phyloP scores from a whole-genome alignment of 2,329 filamentous ascomycete species.

The Zalaria obscura region DNA sequence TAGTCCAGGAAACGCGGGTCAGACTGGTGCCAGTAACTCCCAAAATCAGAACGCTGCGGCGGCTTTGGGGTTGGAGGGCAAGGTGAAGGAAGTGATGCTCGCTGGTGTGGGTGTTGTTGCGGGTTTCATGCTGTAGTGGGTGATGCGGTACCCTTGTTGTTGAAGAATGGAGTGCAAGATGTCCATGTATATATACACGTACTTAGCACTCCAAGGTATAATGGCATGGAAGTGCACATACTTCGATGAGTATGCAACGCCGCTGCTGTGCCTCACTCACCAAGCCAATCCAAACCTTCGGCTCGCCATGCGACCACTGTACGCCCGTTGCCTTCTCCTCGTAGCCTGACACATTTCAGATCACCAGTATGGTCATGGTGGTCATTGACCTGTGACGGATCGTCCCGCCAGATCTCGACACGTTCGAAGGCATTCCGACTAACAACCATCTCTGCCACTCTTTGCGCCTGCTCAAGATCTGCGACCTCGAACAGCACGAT shows the following conservation, averaged over 20 bases:
- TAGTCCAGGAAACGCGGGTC: neutral
- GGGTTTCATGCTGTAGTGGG: neutral
- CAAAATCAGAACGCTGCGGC: neutral
- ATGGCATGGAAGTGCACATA: too few relatives aligned
- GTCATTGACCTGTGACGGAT: conserved; percentile 31
- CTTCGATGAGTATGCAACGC: too few relatives aligned
- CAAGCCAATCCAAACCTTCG: conserved; percentile 6
- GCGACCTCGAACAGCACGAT: conserved; percentile 58
- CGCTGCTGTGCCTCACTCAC: too few relatives aligned
- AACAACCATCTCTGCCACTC: conserved; percentile 43
- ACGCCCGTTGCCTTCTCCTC: conserved; percentile 27
- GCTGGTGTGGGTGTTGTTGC: neutral
- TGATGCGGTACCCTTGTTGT: neutral
- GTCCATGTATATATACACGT: too few relatives aligned
- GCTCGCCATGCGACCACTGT: conserved; percentile 28
- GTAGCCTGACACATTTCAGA: conserved; percentile 12
- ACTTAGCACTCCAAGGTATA: too few relatives aligned
- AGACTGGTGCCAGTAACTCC: neutral
- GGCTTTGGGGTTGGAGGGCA: neutral
- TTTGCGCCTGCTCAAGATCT: conserved; percentile 49
- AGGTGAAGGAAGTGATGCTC: neutral
- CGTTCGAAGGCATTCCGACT: conserved; percentile 17
- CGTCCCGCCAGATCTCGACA: conserved; percentile 61
- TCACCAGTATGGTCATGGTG: neutral
- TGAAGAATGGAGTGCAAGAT: neutral